A percentile compares a stretch with the other conserved stretches of the same genome.
Evolutionary conservation across 2,329 filamentous ascomycete genomes (phyloP).

Genomic region (Colletotrichum camelliae): DNA sequence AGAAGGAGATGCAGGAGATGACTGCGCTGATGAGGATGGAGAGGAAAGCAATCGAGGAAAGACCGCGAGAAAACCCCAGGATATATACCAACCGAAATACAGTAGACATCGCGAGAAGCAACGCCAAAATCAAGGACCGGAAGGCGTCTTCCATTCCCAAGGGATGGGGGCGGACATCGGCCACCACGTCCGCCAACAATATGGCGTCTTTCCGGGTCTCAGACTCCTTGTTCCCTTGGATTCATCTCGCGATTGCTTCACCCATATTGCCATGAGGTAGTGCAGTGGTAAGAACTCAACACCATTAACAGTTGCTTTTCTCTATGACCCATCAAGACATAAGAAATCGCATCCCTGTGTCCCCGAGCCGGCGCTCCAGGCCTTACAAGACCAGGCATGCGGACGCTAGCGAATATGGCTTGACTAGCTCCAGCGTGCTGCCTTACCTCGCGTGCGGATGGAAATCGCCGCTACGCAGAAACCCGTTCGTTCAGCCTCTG

Average conservation of each 20-base stretch:
- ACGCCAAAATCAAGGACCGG: background rate
- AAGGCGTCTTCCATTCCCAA: background rate
- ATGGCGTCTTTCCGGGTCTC: slow-evolving; percentile 6
- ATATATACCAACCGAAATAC: background rate
- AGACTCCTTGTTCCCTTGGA: slow-evolving; percentile 20
- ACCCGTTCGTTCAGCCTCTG: background rate
- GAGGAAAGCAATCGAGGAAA: background rate
- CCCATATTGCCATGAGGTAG: slow-evolving; percentile 6
- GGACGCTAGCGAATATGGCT: slow-evolving; percentile 20
- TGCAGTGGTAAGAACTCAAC: background rate
- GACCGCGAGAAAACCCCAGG: background rate
- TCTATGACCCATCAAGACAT: slow-evolving; percentile 2
- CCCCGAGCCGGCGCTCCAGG: background rate
- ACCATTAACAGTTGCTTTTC: background rate
- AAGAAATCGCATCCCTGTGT: slow-evolving; percentile 16
- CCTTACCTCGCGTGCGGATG: background rate
- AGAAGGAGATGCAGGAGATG: slow-evolving; percentile 10
- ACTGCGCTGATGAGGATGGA: slow-evolving; percentile 14
- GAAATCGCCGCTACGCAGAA: background rate
- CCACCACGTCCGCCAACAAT: background rate
- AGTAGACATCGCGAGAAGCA: background rate
- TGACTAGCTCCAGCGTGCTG: slow-evolving; percentile 11
- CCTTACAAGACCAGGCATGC: background rate
- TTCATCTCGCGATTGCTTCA: slow-evolving; percentile 21
- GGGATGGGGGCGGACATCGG: slow-evolving; percentile 4